A percentile compares a stretch with the other conserved stretches of the same genome.
phyloP scores from a whole-genome alignment of 495 filamentous ascomycete species.

The Chaetomium cochliodes region DNA sequence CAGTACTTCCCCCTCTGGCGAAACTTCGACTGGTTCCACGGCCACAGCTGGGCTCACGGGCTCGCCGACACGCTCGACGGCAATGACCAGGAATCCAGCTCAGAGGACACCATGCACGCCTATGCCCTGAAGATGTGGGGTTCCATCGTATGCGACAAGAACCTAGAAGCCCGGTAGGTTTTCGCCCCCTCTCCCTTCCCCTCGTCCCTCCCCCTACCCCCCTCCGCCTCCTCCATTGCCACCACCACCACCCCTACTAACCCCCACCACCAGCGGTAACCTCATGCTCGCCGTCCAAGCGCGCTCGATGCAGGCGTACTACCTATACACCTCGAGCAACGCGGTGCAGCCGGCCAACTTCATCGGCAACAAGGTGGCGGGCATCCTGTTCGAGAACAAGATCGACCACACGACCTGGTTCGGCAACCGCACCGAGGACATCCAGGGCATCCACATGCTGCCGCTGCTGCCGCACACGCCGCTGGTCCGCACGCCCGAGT shows the following conservation, averaged over 20 bases:
- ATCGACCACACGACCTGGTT: constrained; percentile 95
- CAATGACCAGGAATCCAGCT: constrained; percentile 89
- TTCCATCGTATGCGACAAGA: constrained; percentile 63
- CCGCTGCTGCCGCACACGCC: constrained; percentile 72
- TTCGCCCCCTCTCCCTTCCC: background rate
- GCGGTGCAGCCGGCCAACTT: constrained; percentile 74
- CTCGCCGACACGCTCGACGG: constrained; percentile 88
- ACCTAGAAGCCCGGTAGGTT: constrained; percentile 71
- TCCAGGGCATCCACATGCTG: constrained; percentile 97
- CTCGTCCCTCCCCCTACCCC: background rate
- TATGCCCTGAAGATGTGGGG: constrained; percentile 98
- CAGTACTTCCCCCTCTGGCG: constrained; percentile 82
- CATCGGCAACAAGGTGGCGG: constrained; percentile 80
- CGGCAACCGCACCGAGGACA: constrained; percentile 72
- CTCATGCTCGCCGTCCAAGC: constrained; percentile 76
- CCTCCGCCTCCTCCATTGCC: background rate
- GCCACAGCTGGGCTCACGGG: constrained; percentile 95
- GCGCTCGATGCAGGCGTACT: constrained; percentile 73
- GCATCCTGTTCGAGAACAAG: constrained; percentile 97
- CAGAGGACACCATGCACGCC: constrained; percentile 84
- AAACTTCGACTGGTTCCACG: constrained; percentile 89
- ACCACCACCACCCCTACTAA: background rate
- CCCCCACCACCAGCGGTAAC: constrained; percentile 55
- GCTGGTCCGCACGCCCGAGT: constrained; percentile 63
- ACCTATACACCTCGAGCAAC: constrained; percentile 70